A percentile compares a stretch with the other conserved stretches of the same genome.
Evolutionary conservation across 2,329 filamentous ascomycete genomes (phyloP).

Genomic region (Fusarium dimerum): DNA sequence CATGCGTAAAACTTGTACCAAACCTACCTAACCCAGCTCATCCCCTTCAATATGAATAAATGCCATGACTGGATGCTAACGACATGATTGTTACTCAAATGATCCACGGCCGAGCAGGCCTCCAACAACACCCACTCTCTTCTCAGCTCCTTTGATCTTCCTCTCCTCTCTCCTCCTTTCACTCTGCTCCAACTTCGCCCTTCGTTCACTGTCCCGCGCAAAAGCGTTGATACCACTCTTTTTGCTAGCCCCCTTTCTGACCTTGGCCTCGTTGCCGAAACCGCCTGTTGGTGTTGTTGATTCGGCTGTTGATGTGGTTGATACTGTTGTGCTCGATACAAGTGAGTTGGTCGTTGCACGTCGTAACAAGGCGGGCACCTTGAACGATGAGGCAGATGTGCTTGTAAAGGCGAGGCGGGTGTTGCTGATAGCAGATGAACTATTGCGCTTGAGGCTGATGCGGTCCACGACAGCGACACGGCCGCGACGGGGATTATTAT

Average conservation of each 20-base stretch:
- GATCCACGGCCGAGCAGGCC: constrained; percentile 58
- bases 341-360: constrained; percentile 70
- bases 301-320: constrained; percentile 33
- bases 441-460: constrained; percentile 65
- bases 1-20: too few species aligned
- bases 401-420: constrained; percentile 59
- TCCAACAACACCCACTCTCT: constrained; percentile 56
- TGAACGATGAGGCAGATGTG: constrained; percentile 53
- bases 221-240: constrained; percentile 62
- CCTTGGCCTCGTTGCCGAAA: constrained; percentile 52
- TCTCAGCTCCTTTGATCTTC: constrained; percentile 59
- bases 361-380: constrained; percentile 69
- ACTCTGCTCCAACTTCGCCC: constrained; percentile 54
- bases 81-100: constrained; percentile 34
- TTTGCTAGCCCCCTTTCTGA: constrained; percentile 62
- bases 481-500: constrained; percentile 38
- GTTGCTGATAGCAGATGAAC: constrained; percentile 38
- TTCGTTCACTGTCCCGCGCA: constrained; percentile 59
- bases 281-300: constrained; percentile 38
- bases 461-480: constrained; percentile 66
- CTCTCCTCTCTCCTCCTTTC: constrained; percentile 60
- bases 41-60: not conserved
- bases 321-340: constrained; percentile 39
- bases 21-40: too few species aligned
- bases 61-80: constrained; percentile 12